Percentiles rank a stretch among this genome's conserved stretches.
Conservation (phyloP, 257 asterid genomes). For the Solanum stenotomum region DNA sequence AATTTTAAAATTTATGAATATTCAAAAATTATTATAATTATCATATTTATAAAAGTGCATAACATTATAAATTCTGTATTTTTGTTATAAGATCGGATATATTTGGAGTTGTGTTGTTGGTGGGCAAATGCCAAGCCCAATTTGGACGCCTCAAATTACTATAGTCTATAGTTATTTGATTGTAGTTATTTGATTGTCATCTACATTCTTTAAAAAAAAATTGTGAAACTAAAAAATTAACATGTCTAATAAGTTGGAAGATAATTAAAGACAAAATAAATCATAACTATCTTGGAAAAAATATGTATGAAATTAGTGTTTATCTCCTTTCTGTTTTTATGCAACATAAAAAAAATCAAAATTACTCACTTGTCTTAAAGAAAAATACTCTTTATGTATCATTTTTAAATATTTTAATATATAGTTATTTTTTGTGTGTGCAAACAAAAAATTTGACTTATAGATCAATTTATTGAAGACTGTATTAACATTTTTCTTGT, state of each 20-base stretch:
- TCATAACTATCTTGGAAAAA: background rate
- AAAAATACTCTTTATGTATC: background rate
- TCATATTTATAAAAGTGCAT: background rate
- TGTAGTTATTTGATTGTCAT: background rate
- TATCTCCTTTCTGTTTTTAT: background rate
- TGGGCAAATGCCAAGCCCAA: background rate
- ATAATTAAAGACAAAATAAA: background rate
- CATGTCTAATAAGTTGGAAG: background rate
- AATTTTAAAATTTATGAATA: no score
- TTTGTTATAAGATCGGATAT: background rate
- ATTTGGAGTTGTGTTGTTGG: background rate
- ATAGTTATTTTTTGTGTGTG: background rate
- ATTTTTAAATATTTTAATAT: background rate
- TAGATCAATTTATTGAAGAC: no score
- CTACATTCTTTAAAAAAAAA: background rate
- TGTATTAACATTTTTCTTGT: background rate
- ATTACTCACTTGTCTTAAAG: background rate
- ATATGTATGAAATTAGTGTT: background rate
- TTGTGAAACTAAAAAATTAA: background rate
- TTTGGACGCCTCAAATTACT: background rate
- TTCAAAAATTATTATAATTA: no score
- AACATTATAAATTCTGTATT: background rate
- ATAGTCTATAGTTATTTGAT: background rate
- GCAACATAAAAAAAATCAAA: no score
- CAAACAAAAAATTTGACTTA: background rate